These are phyloP conservation scores for Adenanthera pavonina DNA, from an alignment of 306 rosid species.

Conservation along the genomic window DNA sequence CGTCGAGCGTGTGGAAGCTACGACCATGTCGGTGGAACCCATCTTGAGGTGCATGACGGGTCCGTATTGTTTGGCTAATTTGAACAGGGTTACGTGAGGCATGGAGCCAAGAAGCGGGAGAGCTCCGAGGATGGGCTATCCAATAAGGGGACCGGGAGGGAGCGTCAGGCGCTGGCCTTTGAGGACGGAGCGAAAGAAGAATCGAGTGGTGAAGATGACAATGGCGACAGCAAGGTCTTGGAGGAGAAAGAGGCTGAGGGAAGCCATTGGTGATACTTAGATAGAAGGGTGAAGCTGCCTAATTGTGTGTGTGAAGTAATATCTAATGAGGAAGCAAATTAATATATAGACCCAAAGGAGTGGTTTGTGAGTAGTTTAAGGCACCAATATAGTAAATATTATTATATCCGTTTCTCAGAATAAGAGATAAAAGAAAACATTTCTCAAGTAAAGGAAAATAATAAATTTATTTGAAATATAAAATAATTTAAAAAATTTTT, in stretches of 20 bases:
- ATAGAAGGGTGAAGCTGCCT: not conserved
- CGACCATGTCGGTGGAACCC: constrained; percentile 41
- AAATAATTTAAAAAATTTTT: too few relatives aligned
- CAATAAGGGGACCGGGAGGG: constrained; percentile 41
- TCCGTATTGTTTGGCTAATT: constrained; percentile 32
- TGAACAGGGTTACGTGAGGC: constrained; percentile 45
- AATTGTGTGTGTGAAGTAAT: too few relatives aligned
- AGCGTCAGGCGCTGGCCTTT: not conserved
- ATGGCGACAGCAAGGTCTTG: constrained; percentile 6
- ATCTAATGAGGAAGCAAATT: not conserved
- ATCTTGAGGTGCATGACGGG: constrained; percentile 43
- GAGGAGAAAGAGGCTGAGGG: not conserved
- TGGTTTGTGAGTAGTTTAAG: too few relatives aligned
- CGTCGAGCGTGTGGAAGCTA: constrained; percentile 43
- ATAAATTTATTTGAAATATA: too few relatives aligned
- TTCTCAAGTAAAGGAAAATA: too few relatives aligned
- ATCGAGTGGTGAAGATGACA: constrained; percentile 28
- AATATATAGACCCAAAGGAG: too few relatives aligned
- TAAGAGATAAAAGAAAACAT: too few relatives aligned
- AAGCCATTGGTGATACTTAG: not conserved
- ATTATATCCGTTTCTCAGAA: too few relatives aligned
- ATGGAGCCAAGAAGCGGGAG: constrained; percentile 41
- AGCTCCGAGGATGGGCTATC: constrained; percentile 40
- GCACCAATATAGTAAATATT: too few relatives aligned
- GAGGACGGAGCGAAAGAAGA: constrained; percentile 17